Evolutionary conservation across 805 yeast species (phyloP), one percentile per base, ranked within the genome.

Genomic region (Saccharomycopsis fibuligera): DNA sequence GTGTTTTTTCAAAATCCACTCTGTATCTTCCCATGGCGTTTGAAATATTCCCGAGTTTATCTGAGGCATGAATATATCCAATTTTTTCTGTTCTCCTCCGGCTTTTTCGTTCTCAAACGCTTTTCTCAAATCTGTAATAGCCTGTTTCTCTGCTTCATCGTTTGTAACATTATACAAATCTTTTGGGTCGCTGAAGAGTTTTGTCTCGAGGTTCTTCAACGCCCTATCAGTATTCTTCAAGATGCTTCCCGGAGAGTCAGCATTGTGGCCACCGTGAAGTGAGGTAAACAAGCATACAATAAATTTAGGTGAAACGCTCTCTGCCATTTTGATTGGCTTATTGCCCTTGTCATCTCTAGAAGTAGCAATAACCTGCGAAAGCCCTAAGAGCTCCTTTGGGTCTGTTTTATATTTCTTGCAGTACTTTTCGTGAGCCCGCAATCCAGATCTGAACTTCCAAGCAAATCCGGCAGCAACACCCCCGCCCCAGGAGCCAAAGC

Each of bases 401-500:
- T 47, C 31, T 19, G 52, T 44, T 56, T 71, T 68, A 1, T 62
- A 56, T 14, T 60, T 55, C 51, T 35, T 10, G 22, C 47, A 41
- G 38, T 37, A 45, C 6, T 48, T 14, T 17, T 48, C 27, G 29
- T 52, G 55, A 4, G 22, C 19, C 19, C 27, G 39, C 23, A 42
- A 39, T 8, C 91, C 76, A 2, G 67, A 58, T 2, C 87, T 89
- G 61, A 72, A 86, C 41, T 67, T 62, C 16, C 56, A 47, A 22
- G 71, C 74, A 58, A 87, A 77, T 23, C 65, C 74, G 3, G 68
- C 69, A 0, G 95, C 95, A 2, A 87, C 75, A 0, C 96, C 96
- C 2, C 86, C 91, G 3, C 93, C 93, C 96, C 96, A 87, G 1
- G 70, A 58, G 0, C 95, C 96, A 23, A 70, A 68, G 35, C 88